These are phyloP conservation scores for Candida adriatica DNA, from an alignment of 805 yeast species.

Conservation along the genomic window DNA sequence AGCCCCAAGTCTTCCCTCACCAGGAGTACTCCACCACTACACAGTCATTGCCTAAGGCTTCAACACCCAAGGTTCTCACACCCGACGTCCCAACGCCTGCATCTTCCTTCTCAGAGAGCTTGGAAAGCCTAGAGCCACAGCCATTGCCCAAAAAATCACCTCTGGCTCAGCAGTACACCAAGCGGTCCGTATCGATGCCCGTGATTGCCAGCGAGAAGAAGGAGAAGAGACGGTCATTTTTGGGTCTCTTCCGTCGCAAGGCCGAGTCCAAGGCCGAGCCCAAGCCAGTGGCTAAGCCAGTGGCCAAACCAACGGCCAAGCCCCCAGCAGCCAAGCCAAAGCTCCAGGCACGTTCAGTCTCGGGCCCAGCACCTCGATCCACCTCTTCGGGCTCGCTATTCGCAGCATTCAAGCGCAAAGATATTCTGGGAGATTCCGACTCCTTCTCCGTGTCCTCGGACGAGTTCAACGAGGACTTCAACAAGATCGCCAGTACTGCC, in stretches of 20 bases:
- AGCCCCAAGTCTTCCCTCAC: constrained; percentile 12
- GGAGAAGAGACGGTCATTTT: constrained; percentile 18
- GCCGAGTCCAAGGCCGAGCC: no score
- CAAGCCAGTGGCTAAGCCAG: constrained; percentile 2
- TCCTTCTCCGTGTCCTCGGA: constrained; percentile 10
- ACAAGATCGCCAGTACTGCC: no score
- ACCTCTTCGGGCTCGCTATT: constrained; percentile 21
- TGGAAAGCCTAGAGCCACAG: constrained; percentile 5
- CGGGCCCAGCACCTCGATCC: constrained; percentile 17
- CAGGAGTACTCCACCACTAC: constrained; percentile 18
- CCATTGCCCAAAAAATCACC: constrained; percentile 8
- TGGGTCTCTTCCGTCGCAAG: constrained; percentile 18
- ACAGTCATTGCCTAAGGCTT: no score
- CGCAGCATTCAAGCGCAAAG: constrained; percentile 20
- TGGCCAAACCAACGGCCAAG: no score
- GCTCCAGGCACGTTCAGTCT: no score
- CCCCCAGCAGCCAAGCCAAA: no score
- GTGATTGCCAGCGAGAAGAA: constrained; percentile 9
- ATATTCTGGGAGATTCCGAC: constrained; percentile 1
- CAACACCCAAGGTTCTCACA: no score
- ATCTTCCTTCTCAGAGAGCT: no score
- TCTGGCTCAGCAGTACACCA: constrained; percentile 11
- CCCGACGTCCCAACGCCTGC: no score
- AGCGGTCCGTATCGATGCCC: constrained; percentile 22
- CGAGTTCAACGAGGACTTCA: constrained; percentile 24